Percentiles rank a stretch among this genome's conserved stretches.
Evolutionary conservation across 225 moss, liverwort and hornwort genomes (phyloP).

Genomic region (Bryoerythrophyllum caledonicum): DNA sequence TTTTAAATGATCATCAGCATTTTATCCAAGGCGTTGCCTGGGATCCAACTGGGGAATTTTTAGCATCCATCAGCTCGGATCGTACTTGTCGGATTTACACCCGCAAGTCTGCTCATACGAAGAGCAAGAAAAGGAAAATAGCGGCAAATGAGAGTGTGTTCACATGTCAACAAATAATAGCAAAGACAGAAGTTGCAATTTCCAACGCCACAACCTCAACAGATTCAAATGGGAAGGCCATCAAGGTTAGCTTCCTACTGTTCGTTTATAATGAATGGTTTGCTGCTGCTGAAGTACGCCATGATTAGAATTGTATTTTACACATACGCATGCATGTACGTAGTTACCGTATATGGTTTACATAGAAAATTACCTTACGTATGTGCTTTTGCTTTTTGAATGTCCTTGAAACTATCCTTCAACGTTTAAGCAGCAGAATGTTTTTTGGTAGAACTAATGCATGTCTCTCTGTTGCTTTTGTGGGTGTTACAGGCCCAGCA

Average conservation of each 20-base stretch:
- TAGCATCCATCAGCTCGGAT: not conserved
- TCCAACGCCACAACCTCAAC: not conserved
- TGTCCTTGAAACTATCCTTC: not conserved
- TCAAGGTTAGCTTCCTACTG: not conserved
- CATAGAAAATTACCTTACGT: no score
- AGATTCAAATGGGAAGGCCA: not conserved
- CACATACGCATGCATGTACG: no score
- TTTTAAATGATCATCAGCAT: not conserved
- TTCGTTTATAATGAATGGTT: not conserved
- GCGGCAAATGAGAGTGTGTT: not conserved
- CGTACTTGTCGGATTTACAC: not conserved
- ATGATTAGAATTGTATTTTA: no score
- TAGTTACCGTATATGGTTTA: not conserved
- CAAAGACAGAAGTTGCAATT: not conserved
- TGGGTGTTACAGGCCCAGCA: not conserved
- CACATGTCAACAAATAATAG: not conserved
- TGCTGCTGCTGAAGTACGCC: no score
- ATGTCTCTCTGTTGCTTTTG: not conserved
- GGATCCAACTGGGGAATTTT: not conserved
- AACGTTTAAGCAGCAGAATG: no score
- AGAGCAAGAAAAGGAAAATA: not conserved
- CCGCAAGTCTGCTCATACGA: not conserved
- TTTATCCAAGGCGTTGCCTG: constrained; percentile 1
- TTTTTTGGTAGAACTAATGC: not conserved
- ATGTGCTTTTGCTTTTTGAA: no score